Conservation (phyloP, 345 rosid species). For the sweet orange (Citrus sinensis) region DNA sequence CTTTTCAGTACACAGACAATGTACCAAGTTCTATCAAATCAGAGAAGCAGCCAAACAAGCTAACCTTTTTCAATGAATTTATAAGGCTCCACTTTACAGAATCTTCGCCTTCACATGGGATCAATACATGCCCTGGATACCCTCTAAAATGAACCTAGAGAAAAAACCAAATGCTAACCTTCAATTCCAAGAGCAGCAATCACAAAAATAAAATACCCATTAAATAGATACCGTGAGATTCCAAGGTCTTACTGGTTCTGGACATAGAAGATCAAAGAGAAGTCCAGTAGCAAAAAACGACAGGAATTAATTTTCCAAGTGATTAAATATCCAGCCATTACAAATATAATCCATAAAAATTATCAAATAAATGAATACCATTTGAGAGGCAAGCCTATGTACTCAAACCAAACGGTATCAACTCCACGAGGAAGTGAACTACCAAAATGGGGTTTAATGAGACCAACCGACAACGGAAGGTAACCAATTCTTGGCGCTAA, state of each 20-base stretch:
- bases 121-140: conserved; percentile 66
- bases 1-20: too few relatives aligned
- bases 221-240: conserved; percentile 61
- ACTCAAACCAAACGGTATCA: conserved; percentile 88
- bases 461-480: conserved; percentile 61
- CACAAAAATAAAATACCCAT: neutral
- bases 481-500: conserved; percentile 85
- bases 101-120: conserved; percentile 92
- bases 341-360: neutral
- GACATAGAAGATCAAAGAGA: conserved; percentile 84
- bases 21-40: neutral
- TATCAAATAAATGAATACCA: conserved; percentile 38
- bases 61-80: conserved; percentile 86
- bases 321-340: neutral
- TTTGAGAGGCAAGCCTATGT: conserved; percentile 82
- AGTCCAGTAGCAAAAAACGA: conserved; percentile 56
- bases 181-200: neutral
- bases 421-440: conserved; percentile 77
- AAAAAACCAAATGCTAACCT: neutral
- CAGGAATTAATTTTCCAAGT: conserved; percentile 28
- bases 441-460: conserved; percentile 66
- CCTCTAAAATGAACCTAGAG: conserved; percentile 89
- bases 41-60: conserved; percentile 11
- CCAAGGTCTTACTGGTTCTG: conserved; percentile 92
- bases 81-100: conserved; percentile 87